phyloP scores from a whole-genome alignment of 164 flowering plant genomes.

The Umbellularia californica region DNA sequence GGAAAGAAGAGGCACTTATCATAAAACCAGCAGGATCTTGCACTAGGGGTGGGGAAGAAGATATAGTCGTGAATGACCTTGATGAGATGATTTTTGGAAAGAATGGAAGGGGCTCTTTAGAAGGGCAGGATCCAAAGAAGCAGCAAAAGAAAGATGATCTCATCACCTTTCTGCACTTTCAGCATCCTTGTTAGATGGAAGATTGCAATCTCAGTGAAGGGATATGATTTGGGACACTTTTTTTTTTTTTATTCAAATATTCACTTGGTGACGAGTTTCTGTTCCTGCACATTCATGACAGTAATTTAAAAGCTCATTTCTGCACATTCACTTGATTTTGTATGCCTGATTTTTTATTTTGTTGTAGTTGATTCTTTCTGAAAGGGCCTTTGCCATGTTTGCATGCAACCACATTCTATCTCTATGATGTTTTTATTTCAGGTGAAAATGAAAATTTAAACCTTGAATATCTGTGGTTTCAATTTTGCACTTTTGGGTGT shows the following conservation, averaged over 20 bases:
- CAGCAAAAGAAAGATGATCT: slow-evolving; percentile 79
- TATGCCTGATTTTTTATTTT: too few relatives aligned
- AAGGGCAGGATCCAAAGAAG: slow-evolving; percentile 54
- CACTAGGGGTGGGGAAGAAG: slow-evolving; percentile 51
- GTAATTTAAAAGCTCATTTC: too few relatives aligned
- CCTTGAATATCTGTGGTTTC: too few relatives aligned
- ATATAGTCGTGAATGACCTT: slow-evolving; percentile 90
- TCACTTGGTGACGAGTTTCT: not conserved
- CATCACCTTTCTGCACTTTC: slow-evolving; percentile 36
- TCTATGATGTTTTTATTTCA: too few relatives aligned
- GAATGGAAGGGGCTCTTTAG: slow-evolving; percentile 58
- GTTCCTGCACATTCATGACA: not conserved
- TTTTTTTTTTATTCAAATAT: not conserved
- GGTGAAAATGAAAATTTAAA: too few relatives aligned
- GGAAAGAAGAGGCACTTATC: slow-evolving; percentile 63
- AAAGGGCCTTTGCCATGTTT: too few relatives aligned
- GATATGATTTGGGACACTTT: not conserved
- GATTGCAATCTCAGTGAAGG: not conserved
- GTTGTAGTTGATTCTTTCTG: too few relatives aligned
- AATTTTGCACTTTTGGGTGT: too few relatives aligned
- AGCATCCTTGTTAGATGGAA: not conserved
- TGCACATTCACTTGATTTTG: too few relatives aligned
- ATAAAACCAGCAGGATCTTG: slow-evolving; percentile 61
- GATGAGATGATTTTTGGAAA: slow-evolving; percentile 97
- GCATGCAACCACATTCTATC: too few relatives aligned